Conservation (phyloP, 1,284 basidiomycete species). For the Hemileia vastatrix region DNA sequence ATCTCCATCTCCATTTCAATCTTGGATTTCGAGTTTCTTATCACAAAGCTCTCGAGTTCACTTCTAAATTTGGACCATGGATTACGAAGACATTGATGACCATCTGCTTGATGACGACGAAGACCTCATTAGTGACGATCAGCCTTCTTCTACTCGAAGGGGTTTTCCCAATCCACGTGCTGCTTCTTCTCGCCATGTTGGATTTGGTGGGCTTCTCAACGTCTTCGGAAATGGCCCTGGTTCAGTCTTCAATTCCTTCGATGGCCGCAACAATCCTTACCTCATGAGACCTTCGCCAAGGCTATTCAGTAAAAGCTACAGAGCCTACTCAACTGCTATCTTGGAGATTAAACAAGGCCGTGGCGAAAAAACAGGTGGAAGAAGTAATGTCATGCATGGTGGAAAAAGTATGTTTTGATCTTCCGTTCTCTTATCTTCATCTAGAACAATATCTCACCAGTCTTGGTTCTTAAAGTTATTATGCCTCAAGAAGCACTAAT, state of each 20-base stretch:
- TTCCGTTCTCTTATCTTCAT: neutral
- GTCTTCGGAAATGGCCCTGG: constrained; percentile 13
- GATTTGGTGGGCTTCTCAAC: too few relatives aligned
- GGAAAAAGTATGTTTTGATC: constrained; percentile 66
- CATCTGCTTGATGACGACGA: too few relatives aligned
- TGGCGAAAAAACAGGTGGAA: constrained; percentile 71
- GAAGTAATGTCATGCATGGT: constrained; percentile 79
- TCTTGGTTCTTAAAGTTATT: constrained; percentile 8
- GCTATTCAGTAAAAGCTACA: constrained; percentile 69
- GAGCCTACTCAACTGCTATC: constrained; percentile 45
- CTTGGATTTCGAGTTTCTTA: too few relatives aligned
- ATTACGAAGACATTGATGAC: too few relatives aligned
- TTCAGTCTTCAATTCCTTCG: constrained; percentile 13
- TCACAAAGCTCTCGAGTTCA: too few relatives aligned
- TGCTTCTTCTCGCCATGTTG: too few relatives aligned
- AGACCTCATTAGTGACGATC: too few relatives aligned
- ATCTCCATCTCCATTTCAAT: too few relatives aligned
- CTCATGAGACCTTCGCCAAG: constrained; percentile 50
- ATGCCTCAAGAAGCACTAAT: constrained; percentile 6
- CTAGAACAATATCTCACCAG: neutral
- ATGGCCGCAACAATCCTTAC: neutral
- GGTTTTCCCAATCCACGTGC: too few relatives aligned
- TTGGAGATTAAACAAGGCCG: constrained; percentile 37
- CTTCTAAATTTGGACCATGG: too few relatives aligned
- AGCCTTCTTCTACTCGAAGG: too few relatives aligned